Evolutionary conservation across 225 moss, liverwort and hornwort species (phyloP).

Genomic region (Straminergon stramineum): DNA sequence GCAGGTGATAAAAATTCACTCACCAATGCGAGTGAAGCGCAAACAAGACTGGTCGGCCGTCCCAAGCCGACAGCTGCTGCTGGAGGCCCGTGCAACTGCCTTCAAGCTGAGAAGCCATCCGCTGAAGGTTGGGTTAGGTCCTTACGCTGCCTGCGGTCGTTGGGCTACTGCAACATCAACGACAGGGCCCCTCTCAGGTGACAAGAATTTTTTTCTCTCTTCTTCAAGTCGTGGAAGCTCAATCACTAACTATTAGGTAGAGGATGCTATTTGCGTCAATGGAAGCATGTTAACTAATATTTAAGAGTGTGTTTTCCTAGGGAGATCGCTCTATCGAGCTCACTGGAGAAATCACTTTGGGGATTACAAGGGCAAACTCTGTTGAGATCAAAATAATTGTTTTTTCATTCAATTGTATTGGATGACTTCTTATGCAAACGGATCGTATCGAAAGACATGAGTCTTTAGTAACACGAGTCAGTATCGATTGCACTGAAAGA

Average conservation of each 20-base stretch:
- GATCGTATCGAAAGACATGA: too few species aligned
- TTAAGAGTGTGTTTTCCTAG: background rate
- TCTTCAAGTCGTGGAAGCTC: background rate
- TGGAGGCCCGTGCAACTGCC: conserved; percentile 12
- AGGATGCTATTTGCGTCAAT: background rate
- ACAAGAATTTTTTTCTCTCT: background rate
- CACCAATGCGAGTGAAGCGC: conserved; percentile 27
- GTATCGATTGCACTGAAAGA: too few species aligned
- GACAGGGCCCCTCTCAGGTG: conserved; percentile 13
- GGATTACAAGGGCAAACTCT: background rate
- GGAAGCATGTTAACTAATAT: background rate
- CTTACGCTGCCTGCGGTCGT: conserved; percentile 15
- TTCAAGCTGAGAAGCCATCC: conserved; percentile 6
- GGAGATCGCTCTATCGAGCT: background rate
- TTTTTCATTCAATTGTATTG: background rate
- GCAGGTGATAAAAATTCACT: conserved; percentile 32
- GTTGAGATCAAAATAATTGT: background rate
- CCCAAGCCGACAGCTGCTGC: background rate
- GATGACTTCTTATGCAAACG: too few species aligned
- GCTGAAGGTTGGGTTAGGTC: background rate
- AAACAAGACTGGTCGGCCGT: conserved; percentile 6
- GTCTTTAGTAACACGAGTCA: too few species aligned
- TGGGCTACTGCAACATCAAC: conserved; percentile 14
- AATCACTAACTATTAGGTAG: background rate
- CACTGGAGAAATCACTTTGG: too few species aligned